Evolutionary conservation across 2,329 filamentous ascomycete genomes (phyloP), one percentile per base, ranked within the genome.

Genomic region (Metarhizium sp.): DNA sequence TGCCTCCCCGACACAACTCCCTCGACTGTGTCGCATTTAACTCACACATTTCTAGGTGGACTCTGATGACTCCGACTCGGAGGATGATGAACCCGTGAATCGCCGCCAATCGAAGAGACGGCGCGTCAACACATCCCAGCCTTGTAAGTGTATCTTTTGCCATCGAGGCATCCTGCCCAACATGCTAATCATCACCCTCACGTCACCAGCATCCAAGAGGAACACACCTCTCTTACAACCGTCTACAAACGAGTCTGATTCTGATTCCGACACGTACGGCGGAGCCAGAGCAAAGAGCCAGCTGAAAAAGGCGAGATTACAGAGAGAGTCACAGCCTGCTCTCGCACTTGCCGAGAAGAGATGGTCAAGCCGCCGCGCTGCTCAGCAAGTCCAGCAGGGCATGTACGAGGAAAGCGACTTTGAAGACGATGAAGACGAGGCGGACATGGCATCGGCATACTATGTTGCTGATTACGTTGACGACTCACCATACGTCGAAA

Each of bases 341-440:
- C 79, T 87, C 7, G 78, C 84, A 5, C 81, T 86, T 63, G 81
- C 82, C 56, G 92, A 96, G 73, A 89, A 96, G 66, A 87, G 92
- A 60, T 96, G 95, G 81, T 96, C 92, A 6, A 94, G 87, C 54
- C 82, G 92, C 58, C 87, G 90, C 59, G 89, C 90, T 54, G 88
- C 88, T 14, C 90, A 90, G 67, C 88, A 89, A 67, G 79, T 84
- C 3, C 78, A 82, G 57, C 78, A 76, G 57, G 80, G 79, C 42
- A 79, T 77, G 18, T 87, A 87, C 63, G 81, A 86, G 65, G 84
- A 87, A 62, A 86, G 82, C 62, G 84, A 85, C 50, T 72, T 75
- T n/a, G 84, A 86, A 13, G 75, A 84, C 3, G 81, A 85, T 30
- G 82, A 84, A 6, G 85, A 84, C 18, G 81, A 86, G 47, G 79